These are phyloP conservation scores for Penicillium manginii DNA, from an alignment of 495 filamentous ascomycete genomes.

Conservation along the genomic window DNA sequence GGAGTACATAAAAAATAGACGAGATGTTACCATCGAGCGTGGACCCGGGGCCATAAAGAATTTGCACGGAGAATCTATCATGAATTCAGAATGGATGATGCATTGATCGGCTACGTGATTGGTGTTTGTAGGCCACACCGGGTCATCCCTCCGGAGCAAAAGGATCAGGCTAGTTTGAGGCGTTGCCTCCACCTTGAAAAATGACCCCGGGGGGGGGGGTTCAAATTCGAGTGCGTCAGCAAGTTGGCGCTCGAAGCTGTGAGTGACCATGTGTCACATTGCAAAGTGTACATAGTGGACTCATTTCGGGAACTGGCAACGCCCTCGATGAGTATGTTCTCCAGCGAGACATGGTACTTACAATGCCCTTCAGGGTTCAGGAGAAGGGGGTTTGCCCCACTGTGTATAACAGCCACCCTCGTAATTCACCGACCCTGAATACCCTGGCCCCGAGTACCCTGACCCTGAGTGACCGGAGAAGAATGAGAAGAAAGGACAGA, in stretches of 20 bases:
- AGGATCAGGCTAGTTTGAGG: constrained; percentile 3
- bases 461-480: not conserved
- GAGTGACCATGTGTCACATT: not conserved
- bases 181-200: not conserved
- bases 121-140: too few species aligned
- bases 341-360: not conserved
- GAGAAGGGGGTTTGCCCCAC: not conserved
- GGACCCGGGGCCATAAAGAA: not conserved
- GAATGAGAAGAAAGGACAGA: not conserved
- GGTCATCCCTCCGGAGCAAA: not conserved
- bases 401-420: constrained; percentile 2
- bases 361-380: not conserved
- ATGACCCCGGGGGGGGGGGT: not conserved
- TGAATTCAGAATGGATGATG: not conserved
- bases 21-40: not conserved
- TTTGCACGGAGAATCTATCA: too few species aligned
- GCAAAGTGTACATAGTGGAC: not conserved
- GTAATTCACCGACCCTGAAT: not conserved
- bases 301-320: not conserved
- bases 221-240: not conserved
- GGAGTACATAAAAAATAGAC: not conserved
- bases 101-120: too few species aligned
- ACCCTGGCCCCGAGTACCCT: not conserved
- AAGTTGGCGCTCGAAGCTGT: too few species aligned
- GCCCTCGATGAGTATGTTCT: not conserved